These are phyloP conservation scores for Pseudotsuga menziesii DNA, from an alignment of 75 land plant genomes.

Conservation along the genomic window DNA sequence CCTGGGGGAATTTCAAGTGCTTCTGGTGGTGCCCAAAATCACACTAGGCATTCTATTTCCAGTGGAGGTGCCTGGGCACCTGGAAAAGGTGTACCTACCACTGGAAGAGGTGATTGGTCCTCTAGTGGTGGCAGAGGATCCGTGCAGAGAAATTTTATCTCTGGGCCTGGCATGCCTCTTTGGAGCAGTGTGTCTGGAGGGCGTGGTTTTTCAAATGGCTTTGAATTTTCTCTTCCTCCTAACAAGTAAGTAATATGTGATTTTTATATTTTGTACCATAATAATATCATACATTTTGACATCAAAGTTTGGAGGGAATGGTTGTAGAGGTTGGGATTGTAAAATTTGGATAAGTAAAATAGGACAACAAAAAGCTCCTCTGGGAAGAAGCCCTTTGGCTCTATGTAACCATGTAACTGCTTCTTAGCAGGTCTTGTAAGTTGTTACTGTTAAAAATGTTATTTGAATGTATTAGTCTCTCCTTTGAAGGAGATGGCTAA, in stretches of 20 bases:
- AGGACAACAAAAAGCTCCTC: not conserved
- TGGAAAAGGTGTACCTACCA: conserved; percentile 27
- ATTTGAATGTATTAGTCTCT: not conserved
- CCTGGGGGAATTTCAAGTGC: conserved; percentile 29
- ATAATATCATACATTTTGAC: not conserved
- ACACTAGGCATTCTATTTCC: conserved; percentile 46
- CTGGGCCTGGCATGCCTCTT: conserved; percentile 38
- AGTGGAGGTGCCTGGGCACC: conserved; percentile 38
- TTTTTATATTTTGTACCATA: not conserved
- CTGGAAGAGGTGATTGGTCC: conserved; percentile 83
- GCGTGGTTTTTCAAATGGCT: conserved; percentile 51
- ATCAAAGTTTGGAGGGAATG: not conserved
- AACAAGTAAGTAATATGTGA: conserved; percentile 59
- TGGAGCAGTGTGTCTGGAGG: conserved; percentile 31
- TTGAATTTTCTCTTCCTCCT: conserved; percentile 92
- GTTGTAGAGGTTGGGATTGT: not conserved
- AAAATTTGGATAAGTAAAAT: not conserved
- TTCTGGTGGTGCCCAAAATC: conserved; percentile 29
- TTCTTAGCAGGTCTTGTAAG: not conserved
- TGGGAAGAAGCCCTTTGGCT: not conserved
- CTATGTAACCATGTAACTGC: not conserved
- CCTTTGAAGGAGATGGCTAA: not conserved
- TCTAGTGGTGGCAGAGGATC: conserved; percentile 40
- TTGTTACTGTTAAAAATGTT: conserved; percentile 3
- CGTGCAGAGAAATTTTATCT: conserved; percentile 47